Base-by-base conservation (phyloP, 352 stramenopile species). In the Phytophthora ohioensis region DNA sequence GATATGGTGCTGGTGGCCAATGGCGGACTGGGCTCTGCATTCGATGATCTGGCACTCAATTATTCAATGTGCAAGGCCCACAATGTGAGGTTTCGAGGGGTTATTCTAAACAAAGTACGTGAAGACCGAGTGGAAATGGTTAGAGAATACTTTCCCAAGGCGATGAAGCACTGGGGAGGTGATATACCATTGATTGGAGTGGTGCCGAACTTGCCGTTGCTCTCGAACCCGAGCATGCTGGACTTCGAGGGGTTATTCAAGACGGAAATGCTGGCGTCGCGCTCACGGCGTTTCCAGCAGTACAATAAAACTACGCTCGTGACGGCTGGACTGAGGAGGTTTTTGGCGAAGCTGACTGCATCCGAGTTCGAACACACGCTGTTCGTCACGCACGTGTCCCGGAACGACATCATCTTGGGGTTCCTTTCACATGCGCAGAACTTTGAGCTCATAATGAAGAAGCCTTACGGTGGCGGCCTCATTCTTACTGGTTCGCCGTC, bases 91-190 rank as follows among this genome's bases (percentile, higher is more conserved):
- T 90, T 99, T 63, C 87, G 91, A 30, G 97, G 97, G 35, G 95
- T 99, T 30, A 94, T 99, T 62, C 84, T 99, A 34, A 99, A 99
- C 80, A 99, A 99, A 75, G 95, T 99, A 49, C 82, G 75, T 2
- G 66, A 73, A 34, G 78, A 93, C 54, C 92, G 95, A 69, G 66
- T 94, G 12, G 87, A 89, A 27, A 97, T 97, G 91, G 75, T 97
- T 38, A 64, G 74, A 46, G 86, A 94, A 52, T 97, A 97, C 61
- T 97, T 97, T 65, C 82, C 84, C 27, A 96, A 96, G 73, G 91
- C 91, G 21, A 80, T 97, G 60, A 60, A 79, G 39, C 80, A 88
- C 34, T 96, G 88, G 90, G 61, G 70, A 36, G 60, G 17, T 11
- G 75, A 83, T 49, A 77, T 95, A 11, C 88, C 89, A 38, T 70